Base-by-base conservation (phyloP, 2,329 filamentous ascomycete species). In the Aciculosporium take region DNA sequence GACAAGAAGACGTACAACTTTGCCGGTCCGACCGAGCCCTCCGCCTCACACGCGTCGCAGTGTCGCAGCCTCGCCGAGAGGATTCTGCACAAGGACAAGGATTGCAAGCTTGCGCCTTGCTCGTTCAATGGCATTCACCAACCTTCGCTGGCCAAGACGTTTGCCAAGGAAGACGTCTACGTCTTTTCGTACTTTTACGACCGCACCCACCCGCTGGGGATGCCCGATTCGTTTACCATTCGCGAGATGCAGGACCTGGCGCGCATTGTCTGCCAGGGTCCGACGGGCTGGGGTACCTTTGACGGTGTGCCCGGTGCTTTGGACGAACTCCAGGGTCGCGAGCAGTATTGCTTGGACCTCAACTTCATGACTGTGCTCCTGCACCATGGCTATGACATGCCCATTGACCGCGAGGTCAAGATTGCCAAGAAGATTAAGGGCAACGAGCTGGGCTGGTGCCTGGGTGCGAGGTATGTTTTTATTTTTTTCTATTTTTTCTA, bases 131-230 rank as follows among this genome's bases (percentile, higher is more conserved):
- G 91, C 49, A 79, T 98, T 24, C 85, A 98, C 65, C 91, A 98
- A 63, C 91, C 91, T 8, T 81, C 83, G 18, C 72, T 98, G 37
- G 79, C 78, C 51, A 94, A 94, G 71, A 98, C 91, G 0, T 98
- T 98, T 55, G 69, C 84, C 21, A 74, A 73, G 48, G 89, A 96
- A 63, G 88, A 95, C 54, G 77, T 96, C 30, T 98, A 89, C 66
- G 86, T 96, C 52, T 89, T 98, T 65, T 94, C 85, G 24, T 98
- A 94, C 73, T 98, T 98, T 66, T 95, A 83, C 66, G 91, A 98
- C 68, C 88, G 93, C 54, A 93, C 84, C 20, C 76, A 84, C 60
- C 85, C 87, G 4, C 76, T 98, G 9, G 93, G 93, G 50, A 96
- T 98, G 87, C 91, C 93, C n/a, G 87, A 94, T 51, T 88, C 84